phyloP scores from a whole-genome alignment of 1,139 yeast genomes.

The Kluyveromyces sp. region DNA sequence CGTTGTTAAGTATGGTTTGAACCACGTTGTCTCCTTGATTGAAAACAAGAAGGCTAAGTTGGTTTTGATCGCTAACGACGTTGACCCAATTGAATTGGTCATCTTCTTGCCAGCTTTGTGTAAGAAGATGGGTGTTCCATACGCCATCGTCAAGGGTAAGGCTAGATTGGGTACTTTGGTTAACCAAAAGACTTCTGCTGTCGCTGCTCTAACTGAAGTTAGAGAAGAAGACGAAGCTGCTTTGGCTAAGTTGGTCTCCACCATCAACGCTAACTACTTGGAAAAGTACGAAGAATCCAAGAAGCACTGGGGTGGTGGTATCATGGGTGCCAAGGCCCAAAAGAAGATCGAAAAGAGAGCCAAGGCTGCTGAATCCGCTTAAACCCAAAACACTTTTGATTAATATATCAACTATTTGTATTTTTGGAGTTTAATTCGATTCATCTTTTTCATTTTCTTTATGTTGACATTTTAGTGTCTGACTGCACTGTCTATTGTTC shows the following conservation, averaged over 20 bases:
- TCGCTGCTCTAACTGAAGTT: constrained; percentile 95
- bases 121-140: constrained; percentile 99
- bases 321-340: constrained; percentile 88
- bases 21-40: constrained; percentile 93
- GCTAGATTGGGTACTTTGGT: constrained; percentile 97
- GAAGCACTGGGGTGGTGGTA: constrained; percentile 99
- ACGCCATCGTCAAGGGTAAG: constrained; percentile 97
- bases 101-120: constrained; percentile 96
- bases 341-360: constrained; percentile 59
- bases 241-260: constrained; percentile 83
- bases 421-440: constrained; percentile 9
- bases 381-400: constrained; percentile 13
- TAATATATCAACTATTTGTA: constrained; percentile 15
- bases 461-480: background rate
- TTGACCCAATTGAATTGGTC: constrained; percentile 97
- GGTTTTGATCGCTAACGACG: constrained; percentile 95
- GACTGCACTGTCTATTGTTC: background rate
- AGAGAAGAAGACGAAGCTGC: constrained; percentile 89
- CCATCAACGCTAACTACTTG: constrained; percentile 85
- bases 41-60: constrained; percentile 98
- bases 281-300: constrained; percentile 92
- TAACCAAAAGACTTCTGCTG: constrained; percentile 94
- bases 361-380: constrained; percentile 34
- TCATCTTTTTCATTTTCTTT: constrained; percentile 1
- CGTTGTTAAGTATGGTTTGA: constrained; percentile 93